Evolutionary conservation across 1,284 basidiomycete species (phyloP).

Genomic region (Taiwanofungus camphoratus): DNA sequence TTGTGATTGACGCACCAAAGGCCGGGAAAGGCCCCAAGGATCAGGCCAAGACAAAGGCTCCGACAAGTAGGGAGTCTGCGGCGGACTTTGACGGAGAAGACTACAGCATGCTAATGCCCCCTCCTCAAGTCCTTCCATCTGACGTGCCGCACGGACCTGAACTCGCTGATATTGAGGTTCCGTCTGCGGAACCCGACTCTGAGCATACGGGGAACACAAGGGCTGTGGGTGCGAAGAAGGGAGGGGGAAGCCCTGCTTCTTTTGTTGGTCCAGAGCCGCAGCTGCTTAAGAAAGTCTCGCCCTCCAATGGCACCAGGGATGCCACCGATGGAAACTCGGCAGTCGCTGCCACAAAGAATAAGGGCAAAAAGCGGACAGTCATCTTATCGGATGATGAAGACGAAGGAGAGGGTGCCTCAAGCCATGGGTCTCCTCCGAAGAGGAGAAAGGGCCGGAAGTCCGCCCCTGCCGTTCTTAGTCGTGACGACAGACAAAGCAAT

Average conservation of each 20-base stretch:
- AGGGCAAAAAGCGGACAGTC: constrained; percentile 22
- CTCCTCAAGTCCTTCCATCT: constrained; percentile 6
- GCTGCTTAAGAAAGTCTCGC: neutral
- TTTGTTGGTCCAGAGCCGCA: neutral
- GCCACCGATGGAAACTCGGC: neutral
- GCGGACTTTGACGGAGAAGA: constrained; percentile 19
- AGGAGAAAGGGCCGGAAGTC: constrained; percentile 7
- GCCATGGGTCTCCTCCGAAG: constrained; percentile 11
- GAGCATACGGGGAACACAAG: neutral
- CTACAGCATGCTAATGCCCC: constrained; percentile 8
- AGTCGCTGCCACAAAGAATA: constrained; percentile 10
- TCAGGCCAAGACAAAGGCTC: constrained; percentile 7
- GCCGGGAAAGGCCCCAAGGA: constrained; percentile 3
- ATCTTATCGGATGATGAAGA: constrained; percentile 25
- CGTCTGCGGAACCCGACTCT: neutral
- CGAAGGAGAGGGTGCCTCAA: constrained; percentile 8
- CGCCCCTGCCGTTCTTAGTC: constrained; percentile 6
- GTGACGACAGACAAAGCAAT: constrained; percentile 4
- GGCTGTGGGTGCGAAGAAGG: constrained; percentile 2
- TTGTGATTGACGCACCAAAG: constrained; percentile 8
- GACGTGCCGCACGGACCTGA: no score
- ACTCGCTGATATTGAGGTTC: no score
- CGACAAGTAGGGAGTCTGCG: constrained; percentile 18
- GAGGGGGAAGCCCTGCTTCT: neutral
- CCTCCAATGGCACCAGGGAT: neutral